Percentiles rank a stretch among this genome's conserved stretches.
phyloP scores from a whole-genome alignment of 495 filamentous ascomycete species.

The Aspergillus indologenus region DNA sequence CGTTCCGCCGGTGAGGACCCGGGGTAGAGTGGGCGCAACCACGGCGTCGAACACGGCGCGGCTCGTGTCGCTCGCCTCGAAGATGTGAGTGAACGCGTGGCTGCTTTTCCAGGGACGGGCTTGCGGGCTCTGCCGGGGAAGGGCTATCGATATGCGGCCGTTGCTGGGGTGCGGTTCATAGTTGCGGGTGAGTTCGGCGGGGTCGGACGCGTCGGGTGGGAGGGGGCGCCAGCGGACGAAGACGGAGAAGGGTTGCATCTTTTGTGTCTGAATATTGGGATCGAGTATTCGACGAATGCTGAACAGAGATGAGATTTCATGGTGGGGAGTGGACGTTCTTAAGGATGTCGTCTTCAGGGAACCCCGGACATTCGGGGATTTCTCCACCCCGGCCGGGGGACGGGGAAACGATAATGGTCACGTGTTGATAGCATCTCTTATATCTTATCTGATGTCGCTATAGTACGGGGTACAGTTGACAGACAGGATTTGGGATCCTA shows the following conservation, averaged over 20 bases:
- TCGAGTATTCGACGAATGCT: too few species aligned
- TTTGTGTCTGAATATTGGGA: too few species aligned
- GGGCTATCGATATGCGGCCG: constrained; percentile 9
- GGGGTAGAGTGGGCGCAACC: constrained; percentile 10
- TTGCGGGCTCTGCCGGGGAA: background rate
- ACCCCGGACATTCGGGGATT: too few species aligned
- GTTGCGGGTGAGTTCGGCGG: background rate
- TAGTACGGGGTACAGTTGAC: too few species aligned
- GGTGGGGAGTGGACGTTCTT: too few species aligned
- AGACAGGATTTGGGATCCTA: too few species aligned
- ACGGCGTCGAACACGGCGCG: constrained; percentile 11
- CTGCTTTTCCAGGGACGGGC: constrained; percentile 15
- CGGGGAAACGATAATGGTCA: too few species aligned
- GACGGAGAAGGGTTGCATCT: background rate
- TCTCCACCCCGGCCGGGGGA: too few species aligned
- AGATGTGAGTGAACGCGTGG: constrained; percentile 5
- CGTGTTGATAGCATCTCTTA: too few species aligned
- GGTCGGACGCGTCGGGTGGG: background rate
- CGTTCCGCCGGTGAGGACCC: constrained; percentile 8
- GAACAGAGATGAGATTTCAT: too few species aligned
- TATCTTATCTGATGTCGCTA: too few species aligned
- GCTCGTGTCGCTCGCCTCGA: constrained; percentile 9
- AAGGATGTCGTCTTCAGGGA: too few species aligned
- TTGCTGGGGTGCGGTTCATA: background rate
- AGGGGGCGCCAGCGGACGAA: background rate